Conservation (phyloP, 768 basidiomycete species). For the Suillus variegatus region DNA sequence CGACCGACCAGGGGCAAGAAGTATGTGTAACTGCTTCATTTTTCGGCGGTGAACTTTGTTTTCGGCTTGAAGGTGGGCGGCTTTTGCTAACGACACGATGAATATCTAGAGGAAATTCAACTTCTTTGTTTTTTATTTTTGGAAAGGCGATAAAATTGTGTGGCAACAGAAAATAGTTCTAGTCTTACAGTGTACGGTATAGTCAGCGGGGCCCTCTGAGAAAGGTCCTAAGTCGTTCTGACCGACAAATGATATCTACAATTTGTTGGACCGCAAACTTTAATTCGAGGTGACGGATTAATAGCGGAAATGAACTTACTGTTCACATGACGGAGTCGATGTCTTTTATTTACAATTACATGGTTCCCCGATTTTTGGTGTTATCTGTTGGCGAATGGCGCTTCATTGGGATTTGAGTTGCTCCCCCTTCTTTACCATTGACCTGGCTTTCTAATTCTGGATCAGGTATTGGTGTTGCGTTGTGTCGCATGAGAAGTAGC, state of each 20-base stretch:
- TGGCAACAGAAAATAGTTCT: neutral
- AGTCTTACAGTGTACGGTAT: neutral
- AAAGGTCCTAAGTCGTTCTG: constrained; percentile 20
- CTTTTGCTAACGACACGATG: constrained; percentile 84
- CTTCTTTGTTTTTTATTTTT: constrained; percentile 15
- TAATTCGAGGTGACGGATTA: constrained; percentile 14
- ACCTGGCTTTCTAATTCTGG: constrained; percentile 63
- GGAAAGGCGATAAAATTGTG: neutral
- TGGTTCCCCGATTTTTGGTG: constrained; percentile 84
- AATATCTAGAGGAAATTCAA: constrained; percentile 30
- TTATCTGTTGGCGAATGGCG: constrained; percentile 72
- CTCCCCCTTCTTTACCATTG: constrained; percentile 67
- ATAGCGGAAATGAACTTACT: constrained; percentile 40
- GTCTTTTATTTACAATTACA: constrained; percentile 55
- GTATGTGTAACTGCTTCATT: constrained; percentile 60
- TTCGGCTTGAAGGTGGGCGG: constrained; percentile 91
- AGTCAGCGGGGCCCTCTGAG: neutral
- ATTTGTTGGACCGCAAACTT: constrained; percentile 41
- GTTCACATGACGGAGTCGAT: constrained; percentile 57
- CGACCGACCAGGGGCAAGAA: constrained; percentile 71
- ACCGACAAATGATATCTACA: constrained; percentile 39
- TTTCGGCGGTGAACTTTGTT: constrained; percentile 88
- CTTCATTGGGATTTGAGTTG: constrained; percentile 62
- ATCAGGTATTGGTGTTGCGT: constrained; percentile 21
- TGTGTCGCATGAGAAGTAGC: constrained; percentile 11